Evolutionary conservation across 176 grass and related monocot genomes (phyloP), one percentile per base, ranked within the genome.

Genomic region (Zea luxurians): DNA sequence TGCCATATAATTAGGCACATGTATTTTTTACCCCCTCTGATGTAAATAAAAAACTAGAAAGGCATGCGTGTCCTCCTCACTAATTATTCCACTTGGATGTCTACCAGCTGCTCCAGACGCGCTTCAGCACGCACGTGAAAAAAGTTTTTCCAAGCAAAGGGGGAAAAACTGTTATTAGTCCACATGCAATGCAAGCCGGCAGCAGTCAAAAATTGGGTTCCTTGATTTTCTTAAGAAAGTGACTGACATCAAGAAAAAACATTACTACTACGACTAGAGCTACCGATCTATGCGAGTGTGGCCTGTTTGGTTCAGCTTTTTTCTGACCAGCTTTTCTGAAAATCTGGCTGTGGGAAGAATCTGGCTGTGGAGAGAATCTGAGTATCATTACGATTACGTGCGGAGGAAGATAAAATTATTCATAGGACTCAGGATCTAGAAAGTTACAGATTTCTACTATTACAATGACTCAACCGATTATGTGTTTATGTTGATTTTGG

Each of bases 261-360:
- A 55, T 0, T 58, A 20, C 49, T 70, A 70, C 75, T 80, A 27
- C 27, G 27, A 27, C 27, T 27, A 27, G 27, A 27, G 70, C 17
- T 74, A 79, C 53, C 69, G 80, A 37, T 60, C 60, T 62, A 61
- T 17, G 2, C n/a, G n/a, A n/a, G n/a, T n/a, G n/a, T n/a, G n/a
- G n/a, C n/a, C n/a, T n/a, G n/a, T n/a, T n/a, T n/a, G n/a, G n/a
- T n/a, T n/a, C n/a, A n/a, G n/a, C n/a, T n/a, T n/a, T n/a, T n/a
- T n/a, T n/a, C n/a, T n/a, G n/a, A n/a, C n/a, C n/a, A n/a, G n/a
- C n/a, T n/a, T n/a, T n/a, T n/a, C n/a, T n/a, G n/a, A n/a, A n/a
- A n/a, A n/a, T n/a, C n/a, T n/a, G n/a, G n/a, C n/a, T n/a, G n/a
- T n/a, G n/a, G n/a, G n/a, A n/a, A n/a, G n/a, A n/a, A n/a, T n/a